A percentile compares a stretch with the other conserved stretches of the same genome.
These are phyloP conservation scores for Eimeria sp. DNA, from an alignment of 169 alveolate species.

Conservation along the genomic window DNA sequence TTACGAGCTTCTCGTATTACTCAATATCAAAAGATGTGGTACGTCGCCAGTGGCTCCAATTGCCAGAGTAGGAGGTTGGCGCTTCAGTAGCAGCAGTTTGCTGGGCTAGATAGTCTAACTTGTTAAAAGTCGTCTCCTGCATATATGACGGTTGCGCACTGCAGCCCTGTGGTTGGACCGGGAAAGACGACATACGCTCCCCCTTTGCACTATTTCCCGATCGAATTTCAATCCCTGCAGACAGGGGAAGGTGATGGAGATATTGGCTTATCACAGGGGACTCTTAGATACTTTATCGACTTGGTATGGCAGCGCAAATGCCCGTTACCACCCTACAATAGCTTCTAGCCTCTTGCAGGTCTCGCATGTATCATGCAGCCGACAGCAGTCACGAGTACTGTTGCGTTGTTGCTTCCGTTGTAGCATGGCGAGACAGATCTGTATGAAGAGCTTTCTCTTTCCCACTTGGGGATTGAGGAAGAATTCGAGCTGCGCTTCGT, in stretches of 20 bases:
- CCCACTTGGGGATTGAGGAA: conserved; percentile 22
- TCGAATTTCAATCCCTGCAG: conserved; percentile 49
- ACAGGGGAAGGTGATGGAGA: conserved; percentile 40
- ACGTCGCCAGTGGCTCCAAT: background rate
- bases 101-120: too few species aligned
- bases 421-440: conserved; percentile 71
- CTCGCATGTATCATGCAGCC: background rate
- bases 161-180: conserved; percentile 63
- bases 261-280: conserved; percentile 63
- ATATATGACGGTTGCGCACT: background rate
- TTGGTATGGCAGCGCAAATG: conserved; percentile 32
- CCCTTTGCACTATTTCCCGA: conserved; percentile 52
- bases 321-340: background rate
- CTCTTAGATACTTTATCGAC: conserved; percentile 55
- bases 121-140: background rate
- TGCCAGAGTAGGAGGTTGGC: background rate
- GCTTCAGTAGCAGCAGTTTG: background rate
- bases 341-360: background rate
- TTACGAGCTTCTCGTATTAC: conserved; percentile 16
- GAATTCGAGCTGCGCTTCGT: conserved; percentile 78
- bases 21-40: conserved; percentile 9
- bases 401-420: background rate
- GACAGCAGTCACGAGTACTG: too few species aligned
- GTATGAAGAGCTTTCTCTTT: conserved; percentile 37
- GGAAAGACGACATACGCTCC: conserved; percentile 43